Conservation (phyloP, 345 rosid genomes). For the Populus davidiana region DNA sequence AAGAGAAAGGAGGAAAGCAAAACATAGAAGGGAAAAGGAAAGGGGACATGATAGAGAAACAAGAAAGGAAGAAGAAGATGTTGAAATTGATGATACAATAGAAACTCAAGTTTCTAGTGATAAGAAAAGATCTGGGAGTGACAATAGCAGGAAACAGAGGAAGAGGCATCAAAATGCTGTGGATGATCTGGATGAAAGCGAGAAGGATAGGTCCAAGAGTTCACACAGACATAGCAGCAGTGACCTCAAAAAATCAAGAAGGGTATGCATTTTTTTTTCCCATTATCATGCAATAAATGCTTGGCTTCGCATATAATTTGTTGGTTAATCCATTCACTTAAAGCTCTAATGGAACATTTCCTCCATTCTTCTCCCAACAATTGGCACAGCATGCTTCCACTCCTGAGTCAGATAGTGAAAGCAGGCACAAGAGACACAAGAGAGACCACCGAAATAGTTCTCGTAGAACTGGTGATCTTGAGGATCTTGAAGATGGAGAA, state of each 20-base stretch:
- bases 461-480: slow-evolving; percentile 46
- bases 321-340: background rate
- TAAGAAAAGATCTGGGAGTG: slow-evolving; percentile 56
- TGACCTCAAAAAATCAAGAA: slow-evolving; percentile 61
- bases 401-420: slow-evolving; percentile 64
- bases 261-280: slow-evolving; percentile 35
- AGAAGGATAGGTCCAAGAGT: slow-evolving; percentile 48
- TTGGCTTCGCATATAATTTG: background rate
- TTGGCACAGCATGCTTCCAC: slow-evolving; percentile 54
- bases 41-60: slow-evolving; percentile 57
- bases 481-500: slow-evolving; percentile 92
- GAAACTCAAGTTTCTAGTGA: slow-evolving; percentile 41
- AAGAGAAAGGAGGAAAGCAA: slow-evolving; percentile 58
- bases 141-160: slow-evolving; percentile 52
- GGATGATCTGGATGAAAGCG: slow-evolving; percentile 53
- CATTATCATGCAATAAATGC: slow-evolving; percentile 4
- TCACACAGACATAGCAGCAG: slow-evolving; percentile 48
- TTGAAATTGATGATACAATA: slow-evolving; percentile 33
- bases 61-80: slow-evolving; percentile 50
- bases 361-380: background rate
- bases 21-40: slow-evolving; percentile 66
- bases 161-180: slow-evolving; percentile 46
- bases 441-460: slow-evolving; percentile 57
- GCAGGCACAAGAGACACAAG: slow-evolving; percentile 60
- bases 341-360: background rate